Percentiles rank a stretch among this genome's conserved stretches.
These are phyloP conservation scores for Rhododendron griersonianum DNA, from an alignment of 148 eudicot species.

Conservation along the genomic window DNA sequence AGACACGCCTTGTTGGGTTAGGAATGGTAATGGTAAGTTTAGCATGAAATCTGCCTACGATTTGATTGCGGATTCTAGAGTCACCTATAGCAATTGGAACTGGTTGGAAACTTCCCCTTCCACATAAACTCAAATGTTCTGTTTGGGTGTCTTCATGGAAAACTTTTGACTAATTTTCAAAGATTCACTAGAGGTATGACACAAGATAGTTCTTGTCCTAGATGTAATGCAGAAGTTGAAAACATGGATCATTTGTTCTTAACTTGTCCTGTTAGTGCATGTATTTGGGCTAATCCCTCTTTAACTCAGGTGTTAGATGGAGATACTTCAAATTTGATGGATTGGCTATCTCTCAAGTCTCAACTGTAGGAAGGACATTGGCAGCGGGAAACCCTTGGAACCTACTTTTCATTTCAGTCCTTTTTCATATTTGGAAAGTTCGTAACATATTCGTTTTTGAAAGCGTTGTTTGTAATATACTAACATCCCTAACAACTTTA, in stretches of 20 bases:
- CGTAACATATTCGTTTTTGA: background rate
- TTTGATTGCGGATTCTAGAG: background rate
- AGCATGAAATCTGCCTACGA: background rate
- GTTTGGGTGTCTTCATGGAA: background rate
- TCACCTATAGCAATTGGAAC: background rate
- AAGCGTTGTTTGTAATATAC: background rate
- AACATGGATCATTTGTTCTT: background rate
- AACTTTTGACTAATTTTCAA: background rate
- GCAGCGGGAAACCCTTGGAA: background rate
- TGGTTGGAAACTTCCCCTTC: background rate
- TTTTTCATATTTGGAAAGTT: background rate
- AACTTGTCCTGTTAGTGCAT: background rate
- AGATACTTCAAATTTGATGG: background rate
- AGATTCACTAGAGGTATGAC: background rate
- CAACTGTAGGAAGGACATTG: too few species aligned
- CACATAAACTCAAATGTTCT: background rate
- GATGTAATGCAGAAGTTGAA: background rate
- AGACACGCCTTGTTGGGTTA: background rate
- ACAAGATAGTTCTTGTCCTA: background rate
- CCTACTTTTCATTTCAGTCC: background rate
- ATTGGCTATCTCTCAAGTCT: background rate
- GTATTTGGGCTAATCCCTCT: background rate
- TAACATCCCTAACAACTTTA: background rate
- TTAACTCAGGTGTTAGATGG: background rate
- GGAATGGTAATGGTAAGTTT: background rate